These are phyloP conservation scores for Candida oleophila DNA, from an alignment of 805 yeast genomes.

Conservation along the genomic window DNA sequence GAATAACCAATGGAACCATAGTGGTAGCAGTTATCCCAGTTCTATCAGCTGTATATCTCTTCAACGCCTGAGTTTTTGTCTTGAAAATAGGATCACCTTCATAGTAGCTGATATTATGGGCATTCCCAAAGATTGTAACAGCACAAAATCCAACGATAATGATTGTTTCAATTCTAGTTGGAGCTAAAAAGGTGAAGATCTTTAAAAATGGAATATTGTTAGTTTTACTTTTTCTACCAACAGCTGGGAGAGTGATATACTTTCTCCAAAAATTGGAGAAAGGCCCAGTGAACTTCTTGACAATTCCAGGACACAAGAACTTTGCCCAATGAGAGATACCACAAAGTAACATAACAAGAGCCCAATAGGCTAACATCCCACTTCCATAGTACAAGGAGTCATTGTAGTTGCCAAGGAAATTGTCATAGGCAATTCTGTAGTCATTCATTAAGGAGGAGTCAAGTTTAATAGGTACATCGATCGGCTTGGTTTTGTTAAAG, in stretches of 20 bases:
- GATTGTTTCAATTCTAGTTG: constrained; percentile 38
- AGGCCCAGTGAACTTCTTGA: constrained; percentile 22
- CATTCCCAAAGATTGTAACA: constrained; percentile 25
- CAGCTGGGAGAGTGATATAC: constrained; percentile 40
- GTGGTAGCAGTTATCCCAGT: constrained; percentile 28
- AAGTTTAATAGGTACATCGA: constrained; percentile 26
- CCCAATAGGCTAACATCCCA: constrained; percentile 22
- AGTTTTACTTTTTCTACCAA: constrained; percentile 26
- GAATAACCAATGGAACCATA: constrained; percentile 30
- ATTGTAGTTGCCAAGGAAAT: constrained; percentile 22
- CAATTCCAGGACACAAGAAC: constrained; percentile 19
- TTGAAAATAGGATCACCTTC: constrained; percentile 37
- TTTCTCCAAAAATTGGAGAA: constrained; percentile 31
- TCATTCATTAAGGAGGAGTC: constrained; percentile 11
- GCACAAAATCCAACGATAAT: constrained; percentile 29
- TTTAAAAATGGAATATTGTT: constrained; percentile 19
- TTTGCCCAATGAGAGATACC: constrained; percentile 32
- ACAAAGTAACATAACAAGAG: constrained; percentile 16
- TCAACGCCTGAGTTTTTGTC: constrained; percentile 29
- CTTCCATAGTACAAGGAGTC: constrained; percentile 25
- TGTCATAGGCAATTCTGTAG: constrained; percentile 13
- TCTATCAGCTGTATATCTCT: constrained; percentile 43
- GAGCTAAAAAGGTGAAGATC: constrained; percentile 33
- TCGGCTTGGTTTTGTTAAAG: constrained; percentile 19
- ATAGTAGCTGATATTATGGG: constrained; percentile 21